Conservation (phyloP, 2,329 filamentous ascomycete genomes). For the Tympanopsis confertula region DNA sequence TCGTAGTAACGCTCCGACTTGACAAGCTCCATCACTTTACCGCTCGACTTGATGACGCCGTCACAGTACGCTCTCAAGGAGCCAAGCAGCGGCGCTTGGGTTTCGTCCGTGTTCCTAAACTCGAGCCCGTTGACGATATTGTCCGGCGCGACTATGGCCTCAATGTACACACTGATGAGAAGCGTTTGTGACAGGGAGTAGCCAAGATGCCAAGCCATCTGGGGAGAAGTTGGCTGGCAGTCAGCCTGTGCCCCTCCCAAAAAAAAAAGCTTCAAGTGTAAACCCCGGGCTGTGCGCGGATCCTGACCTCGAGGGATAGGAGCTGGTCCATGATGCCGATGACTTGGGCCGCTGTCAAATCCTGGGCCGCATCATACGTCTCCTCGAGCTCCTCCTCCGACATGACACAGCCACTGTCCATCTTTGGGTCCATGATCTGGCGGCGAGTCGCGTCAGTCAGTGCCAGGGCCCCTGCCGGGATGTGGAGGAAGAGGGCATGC, state of each 20-base stretch:
- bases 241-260: not conserved
- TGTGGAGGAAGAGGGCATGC: not conserved
- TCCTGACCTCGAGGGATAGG: conserved; percentile 68
- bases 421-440: conserved; percentile 97
- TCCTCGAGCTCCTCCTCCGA: conserved; percentile 74
- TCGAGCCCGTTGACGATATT: conserved; percentile 50
- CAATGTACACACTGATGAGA: conserved; percentile 84
- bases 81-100: conserved; percentile 36
- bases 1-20: conserved; percentile 84
- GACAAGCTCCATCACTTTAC: conserved; percentile 66
- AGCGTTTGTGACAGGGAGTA: conserved; percentile 89
- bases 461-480: not conserved
- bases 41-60: conserved; percentile 71
- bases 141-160: conserved; percentile 67
- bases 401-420: conserved; percentile 83
- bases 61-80: conserved; percentile 79
- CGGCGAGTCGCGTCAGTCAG: conserved; percentile 2
- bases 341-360: conserved; percentile 65
- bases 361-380: conserved; percentile 61
- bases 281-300: conserved; percentile 4
- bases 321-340: conserved; percentile 91
- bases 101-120: conserved; percentile 29
- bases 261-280: conserved; percentile 4
- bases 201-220: conserved; percentile 97
- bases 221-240: conserved; percentile 5